These are phyloP conservation scores for Solanum hybrid DNA, from an alignment of 305 asterid genomes.

Conservation along the genomic window DNA sequence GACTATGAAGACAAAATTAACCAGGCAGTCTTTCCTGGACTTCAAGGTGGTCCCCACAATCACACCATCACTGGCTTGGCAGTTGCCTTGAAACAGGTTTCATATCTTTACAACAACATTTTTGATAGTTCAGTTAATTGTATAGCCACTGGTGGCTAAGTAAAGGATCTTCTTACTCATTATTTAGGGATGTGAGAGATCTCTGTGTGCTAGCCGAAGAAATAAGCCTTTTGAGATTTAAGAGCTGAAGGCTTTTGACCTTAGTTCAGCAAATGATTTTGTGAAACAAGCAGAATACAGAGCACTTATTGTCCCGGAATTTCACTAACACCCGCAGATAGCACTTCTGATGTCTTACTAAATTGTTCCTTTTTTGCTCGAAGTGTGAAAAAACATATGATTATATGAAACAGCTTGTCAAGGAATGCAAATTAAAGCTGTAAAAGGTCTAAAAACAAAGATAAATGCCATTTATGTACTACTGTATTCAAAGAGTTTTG, in stretches of 20 bases:
- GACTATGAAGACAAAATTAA: conserved; percentile 86
- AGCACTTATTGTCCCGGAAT: not conserved
- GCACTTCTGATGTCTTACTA: not conserved
- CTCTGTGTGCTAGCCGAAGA: not conserved
- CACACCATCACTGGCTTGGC: conserved; percentile 93
- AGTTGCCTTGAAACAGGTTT: conserved; percentile 85
- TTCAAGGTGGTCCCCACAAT: conserved; percentile 96
- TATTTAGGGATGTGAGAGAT: not conserved
- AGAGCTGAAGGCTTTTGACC: not conserved
- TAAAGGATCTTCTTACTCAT: not conserved
- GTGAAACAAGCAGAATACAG: not conserved
- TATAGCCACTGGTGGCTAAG: not conserved
- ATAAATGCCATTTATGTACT: not conserved
- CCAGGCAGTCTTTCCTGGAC: conserved; percentile 96
- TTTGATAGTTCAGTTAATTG: not conserved
- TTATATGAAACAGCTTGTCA: not conserved
- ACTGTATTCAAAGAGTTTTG: not conserved
- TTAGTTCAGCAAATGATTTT: not conserved
- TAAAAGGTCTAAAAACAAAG: not conserved
- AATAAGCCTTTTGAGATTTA: not conserved
- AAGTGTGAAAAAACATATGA: not conserved
- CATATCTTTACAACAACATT: not conserved
- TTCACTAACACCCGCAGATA: not conserved
- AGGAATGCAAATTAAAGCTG: not conserved
- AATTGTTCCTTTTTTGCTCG: not conserved